Base-by-base conservation (phyloP, 352 stramenopile species). In the Discostella stelligera region DNA sequence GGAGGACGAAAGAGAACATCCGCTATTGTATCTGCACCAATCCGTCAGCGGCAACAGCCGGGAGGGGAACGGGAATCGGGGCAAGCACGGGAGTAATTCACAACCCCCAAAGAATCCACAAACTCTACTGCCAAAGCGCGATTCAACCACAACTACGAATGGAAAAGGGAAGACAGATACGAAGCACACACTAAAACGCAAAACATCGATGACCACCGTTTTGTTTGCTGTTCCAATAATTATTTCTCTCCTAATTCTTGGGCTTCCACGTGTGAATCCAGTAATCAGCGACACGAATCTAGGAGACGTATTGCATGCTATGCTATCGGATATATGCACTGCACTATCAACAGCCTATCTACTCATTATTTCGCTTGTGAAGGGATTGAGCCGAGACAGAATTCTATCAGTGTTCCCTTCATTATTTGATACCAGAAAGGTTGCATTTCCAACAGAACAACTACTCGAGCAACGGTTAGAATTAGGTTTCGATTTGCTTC, bases 401-500 rank as follows among this genome's bases (percentile, higher is more conserved):
- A 10, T 62, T 55, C 2, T 25, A 62, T 59, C 66, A 32, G 25
- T 44, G 23, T 8, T 63, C 37, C 37, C 37, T 44, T 14, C 37
- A 25, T 48, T 32, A 59, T n/a, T 41, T 59, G 50, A 59, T 32
- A 59, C 18, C 10, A 6, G 23, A 61, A 46, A 18, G 32, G 27
- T 10, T 30, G 32, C 53, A 16, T 53, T 60, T 13, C 46, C 37
- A 44, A 70, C 74, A n/a, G 52, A 70, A 20, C 65, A 80, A 58
- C 63, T 78, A 58, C 63, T 78, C 18, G 27, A 73, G 11, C 72
- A 52, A 50, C 53, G 77, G 44, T 66, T 80, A 23, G 21, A 52
- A 25, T 44, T 77, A 50, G 77, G 77, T 16, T 37, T 68, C 46
- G 52, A 58, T 23, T 55, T 84, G 55, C 25, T 84, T 21, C 18